phyloP scores from a whole-genome alignment of 192 early-diverging fungal species.

The Backusella liffmaniae region DNA sequence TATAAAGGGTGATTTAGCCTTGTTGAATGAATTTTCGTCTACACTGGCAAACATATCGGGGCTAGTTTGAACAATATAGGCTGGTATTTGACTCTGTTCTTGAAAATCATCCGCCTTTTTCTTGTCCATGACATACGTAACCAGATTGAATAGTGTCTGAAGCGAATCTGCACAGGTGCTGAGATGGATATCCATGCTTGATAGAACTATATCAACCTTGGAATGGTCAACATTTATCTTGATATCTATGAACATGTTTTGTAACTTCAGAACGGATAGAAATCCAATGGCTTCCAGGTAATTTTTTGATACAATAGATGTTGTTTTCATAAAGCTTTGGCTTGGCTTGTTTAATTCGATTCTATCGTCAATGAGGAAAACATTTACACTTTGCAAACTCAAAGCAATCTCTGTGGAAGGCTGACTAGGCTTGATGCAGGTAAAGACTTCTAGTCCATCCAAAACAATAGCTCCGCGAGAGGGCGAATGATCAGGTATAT shows the following conservation, averaged over 20 bases:
- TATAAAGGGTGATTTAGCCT: not conserved
- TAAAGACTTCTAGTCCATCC: constrained; percentile 62
- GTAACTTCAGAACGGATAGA: not conserved
- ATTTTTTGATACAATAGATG: constrained; percentile 22
- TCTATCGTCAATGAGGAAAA: constrained; percentile 52
- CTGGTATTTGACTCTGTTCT: not conserved
- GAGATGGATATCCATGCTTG: constrained; percentile 45
- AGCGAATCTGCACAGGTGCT: constrained; percentile 65
- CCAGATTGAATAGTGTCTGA: constrained; percentile 50
- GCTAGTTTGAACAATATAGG: not conserved
- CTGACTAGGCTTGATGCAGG: constrained; percentile 59
- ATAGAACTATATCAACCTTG: not conserved
- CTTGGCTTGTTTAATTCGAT: constrained; percentile 22
- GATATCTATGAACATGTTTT: constrained; percentile 1
- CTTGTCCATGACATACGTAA: constrained; percentile 40
- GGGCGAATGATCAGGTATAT: constrained; percentile 52
- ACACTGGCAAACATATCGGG: constrained; percentile 42
- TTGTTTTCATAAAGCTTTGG: constrained; percentile 16
- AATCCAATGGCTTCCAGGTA: constrained; percentile 19
- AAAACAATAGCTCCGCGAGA: constrained; percentile 48
- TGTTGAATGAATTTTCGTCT: constrained; percentile 53
- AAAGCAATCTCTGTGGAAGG: constrained; percentile 51
- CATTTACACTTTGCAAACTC: constrained; percentile 43
- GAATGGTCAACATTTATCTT: constrained; percentile 11
- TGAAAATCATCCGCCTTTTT: not conserved